Conservation (phyloP, 495 filamentous ascomycete species). For the Xylaria nigripes region DNA sequence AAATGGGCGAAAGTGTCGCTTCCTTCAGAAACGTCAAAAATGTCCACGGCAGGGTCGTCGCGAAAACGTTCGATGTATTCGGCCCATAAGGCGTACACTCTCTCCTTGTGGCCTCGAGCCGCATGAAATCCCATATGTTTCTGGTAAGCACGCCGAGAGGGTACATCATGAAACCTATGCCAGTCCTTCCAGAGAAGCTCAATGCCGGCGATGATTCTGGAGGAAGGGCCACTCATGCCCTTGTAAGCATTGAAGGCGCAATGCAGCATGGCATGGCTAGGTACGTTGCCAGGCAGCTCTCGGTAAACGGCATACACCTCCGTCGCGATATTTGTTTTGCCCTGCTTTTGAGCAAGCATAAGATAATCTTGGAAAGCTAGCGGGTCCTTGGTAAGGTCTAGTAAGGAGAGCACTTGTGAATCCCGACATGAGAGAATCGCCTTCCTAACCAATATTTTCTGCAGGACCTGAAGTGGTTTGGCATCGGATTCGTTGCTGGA, state of each 20-base stretch:
- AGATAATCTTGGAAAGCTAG: slow-evolving; percentile 27
- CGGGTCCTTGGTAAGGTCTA: slow-evolving; percentile 21
- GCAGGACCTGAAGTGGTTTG: slow-evolving; percentile 17
- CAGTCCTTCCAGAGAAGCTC: slow-evolving; percentile 49
- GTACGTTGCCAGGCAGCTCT: slow-evolving; percentile 21
- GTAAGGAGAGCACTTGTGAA: slow-evolving; percentile 20
- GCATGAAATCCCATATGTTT: slow-evolving; percentile 47
- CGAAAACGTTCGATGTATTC: slow-evolving; percentile 34
- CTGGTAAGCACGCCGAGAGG: slow-evolving; percentile 37
- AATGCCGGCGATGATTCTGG: slow-evolving; percentile 33
- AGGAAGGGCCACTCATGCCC: slow-evolving; percentile 17
- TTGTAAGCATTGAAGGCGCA: slow-evolving; percentile 36
- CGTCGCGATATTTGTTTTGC: slow-evolving; percentile 17
- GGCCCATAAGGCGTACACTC: slow-evolving; percentile 48
- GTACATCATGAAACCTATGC: slow-evolving; percentile 29
- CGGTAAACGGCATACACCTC: slow-evolving; percentile 32
- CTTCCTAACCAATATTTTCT: slow-evolving; percentile 22
- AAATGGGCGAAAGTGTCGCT: slow-evolving; percentile 39
- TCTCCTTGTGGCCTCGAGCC: slow-evolving; percentile 42
- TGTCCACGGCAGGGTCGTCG: slow-evolving; percentile 23
- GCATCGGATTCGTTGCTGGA: slow-evolving; percentile 1
- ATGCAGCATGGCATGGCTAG: slow-evolving; percentile 28
- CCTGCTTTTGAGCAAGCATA: not conserved
- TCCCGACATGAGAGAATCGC: slow-evolving; percentile 18
- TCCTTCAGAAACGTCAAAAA: slow-evolving; percentile 12